Base-by-base conservation (phyloP, 2,329 filamentous ascomycete species). In the Sarocladium strictum region DNA sequence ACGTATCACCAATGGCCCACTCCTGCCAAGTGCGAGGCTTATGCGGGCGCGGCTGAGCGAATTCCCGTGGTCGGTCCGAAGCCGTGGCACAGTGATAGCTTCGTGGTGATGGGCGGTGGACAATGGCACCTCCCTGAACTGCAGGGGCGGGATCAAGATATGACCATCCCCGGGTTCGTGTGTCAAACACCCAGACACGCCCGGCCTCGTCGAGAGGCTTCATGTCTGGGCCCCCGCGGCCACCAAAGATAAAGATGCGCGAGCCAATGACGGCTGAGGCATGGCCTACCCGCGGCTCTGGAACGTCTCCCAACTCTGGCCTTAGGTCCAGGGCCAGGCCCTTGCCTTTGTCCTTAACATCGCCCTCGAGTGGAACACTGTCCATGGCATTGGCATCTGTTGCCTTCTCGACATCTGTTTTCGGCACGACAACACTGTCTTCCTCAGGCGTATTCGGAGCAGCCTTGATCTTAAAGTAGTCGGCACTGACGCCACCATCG, bases 211-310 rank as follows among this genome's bases (percentile, higher is more conserved):
- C 82, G 11, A 96, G 75, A 1, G 89, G 83, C 1, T 79, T 73
- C 80, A 89, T 85, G 26, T 82, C 83, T 2, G 76, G 70, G 0
- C 87, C 87, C 32, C 86, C 85, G 43, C 89, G 84, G 10, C 91
- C 90, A 49, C 89, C 90, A 68, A 92, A 96, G 40, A 95, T 59
- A 69, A 93, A 93, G 62, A 95, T 84, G 21, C 83, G 84, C 43
- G 79, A 78, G 56, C 84, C 78, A 56, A 94, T 80, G 1, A 83
- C 78, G 12, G 85, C 80, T 0, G 86, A 82, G 32, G 89, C 85
- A 60, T 90, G 82, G 19, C 90, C 90, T 2, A 92, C 82, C 19
- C 90, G 82, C 2, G 89, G 77, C 1, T 75, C 69, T 0, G 90
- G 89, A 1, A 87, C 76, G 29, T 76, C 65, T 26, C 68, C 71